Conservation (phyloP, 2,329 filamentous ascomycete genomes). For the Atkinsonella hypoxylon region DNA sequence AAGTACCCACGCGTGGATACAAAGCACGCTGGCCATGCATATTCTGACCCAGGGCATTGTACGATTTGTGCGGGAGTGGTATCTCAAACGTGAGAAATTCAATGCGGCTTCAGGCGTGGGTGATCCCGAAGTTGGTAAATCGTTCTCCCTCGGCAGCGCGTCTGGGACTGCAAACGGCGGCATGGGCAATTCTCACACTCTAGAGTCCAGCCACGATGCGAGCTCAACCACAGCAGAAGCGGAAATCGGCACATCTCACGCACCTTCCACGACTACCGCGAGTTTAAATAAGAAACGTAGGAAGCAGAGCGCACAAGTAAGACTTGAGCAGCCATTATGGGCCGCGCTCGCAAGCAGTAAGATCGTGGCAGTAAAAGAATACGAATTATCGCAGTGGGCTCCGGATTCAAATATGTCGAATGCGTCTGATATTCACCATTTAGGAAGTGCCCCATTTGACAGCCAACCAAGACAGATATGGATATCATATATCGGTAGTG, state of each 20-base stretch:
- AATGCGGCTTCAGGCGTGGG: constrained; percentile 34
- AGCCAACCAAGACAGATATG: constrained; percentile 61
- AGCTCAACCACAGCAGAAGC: constrained; percentile 42
- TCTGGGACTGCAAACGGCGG: constrained; percentile 9
- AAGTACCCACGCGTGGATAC: constrained; percentile 51
- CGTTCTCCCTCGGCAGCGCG: constrained; percentile 19
- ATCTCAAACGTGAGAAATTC: constrained; percentile 46
- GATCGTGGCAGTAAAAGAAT: constrained; percentile 89
- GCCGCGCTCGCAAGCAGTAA: constrained; percentile 91
- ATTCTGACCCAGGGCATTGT: constrained; percentile 64
- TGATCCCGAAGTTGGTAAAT: constrained; percentile 54
- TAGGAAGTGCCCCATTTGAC: constrained; percentile 64
- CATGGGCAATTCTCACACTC: constrained; percentile 7
- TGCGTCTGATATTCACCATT: constrained; percentile 64
- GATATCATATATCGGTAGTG: constrained; percentile 69
- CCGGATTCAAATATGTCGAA: constrained; percentile 63
- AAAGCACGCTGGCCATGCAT: constrained; percentile 60
- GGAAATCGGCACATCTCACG: constrained; percentile 24
- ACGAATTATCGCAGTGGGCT: constrained; percentile 67
- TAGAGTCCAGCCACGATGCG: constrained; percentile 8
- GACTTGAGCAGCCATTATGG: constrained; percentile 87
- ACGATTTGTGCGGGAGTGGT: constrained; percentile 58
- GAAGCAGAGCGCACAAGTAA: constrained; percentile 83
- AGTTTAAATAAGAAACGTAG: constrained; percentile 64
- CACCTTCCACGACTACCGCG: constrained; percentile 22